Base-by-base conservation (phyloP, 2,329 filamentous ascomycete species). In the Atkinsonella hypoxylon region DNA sequence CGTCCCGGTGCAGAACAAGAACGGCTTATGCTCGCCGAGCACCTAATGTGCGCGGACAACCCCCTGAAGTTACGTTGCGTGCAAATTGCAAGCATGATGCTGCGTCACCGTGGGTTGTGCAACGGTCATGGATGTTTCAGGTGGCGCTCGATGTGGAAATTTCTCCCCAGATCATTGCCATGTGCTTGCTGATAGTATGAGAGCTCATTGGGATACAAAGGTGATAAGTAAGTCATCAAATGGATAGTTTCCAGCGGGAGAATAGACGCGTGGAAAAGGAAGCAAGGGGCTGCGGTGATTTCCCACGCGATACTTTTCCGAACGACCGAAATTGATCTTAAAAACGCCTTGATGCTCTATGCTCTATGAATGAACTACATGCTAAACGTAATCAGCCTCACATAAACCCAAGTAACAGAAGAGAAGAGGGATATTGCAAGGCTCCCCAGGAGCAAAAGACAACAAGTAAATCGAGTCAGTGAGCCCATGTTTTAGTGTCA, bases 261-360 rank as follows among this genome's bases (percentile, higher is more conserved):
- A 26, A 7, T 7, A 5, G 26, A 26, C 26, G 20, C 20, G 20
- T 20, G 9, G 39, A 39, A 48, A 34, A 34, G 32, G 20, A 22
- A 22, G 20, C 20, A 5, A 34, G 32, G 2, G 13, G 2, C 13
- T 34, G 7, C 10, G 32, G 32, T 34, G 3, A 7, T 11, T 8
- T 34, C 13, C 13, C 32, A 34, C 7, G 32, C 32, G 13, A 3
- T 8, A 13, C 2, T 22, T 22, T 22, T 22, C 20, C 13, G 32
- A 34, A 34, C 13, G 13, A 7, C 3, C 7, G 13, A 34, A 34
- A 2, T 41, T 41, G 39, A 11, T 13, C 17, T 4, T 39, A 15
- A 15, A 7, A 49, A 49, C 48, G 40, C 43, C 36, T 26, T 32
- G 36, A 45, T 41, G 48, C 43, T 46, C 48, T 50, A 50, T 50